Evolutionary conservation across 2,329 filamentous ascomycete genomes (phyloP), one percentile per base, ranked within the genome.

Genomic region (Mycogone perniciosa): DNA sequence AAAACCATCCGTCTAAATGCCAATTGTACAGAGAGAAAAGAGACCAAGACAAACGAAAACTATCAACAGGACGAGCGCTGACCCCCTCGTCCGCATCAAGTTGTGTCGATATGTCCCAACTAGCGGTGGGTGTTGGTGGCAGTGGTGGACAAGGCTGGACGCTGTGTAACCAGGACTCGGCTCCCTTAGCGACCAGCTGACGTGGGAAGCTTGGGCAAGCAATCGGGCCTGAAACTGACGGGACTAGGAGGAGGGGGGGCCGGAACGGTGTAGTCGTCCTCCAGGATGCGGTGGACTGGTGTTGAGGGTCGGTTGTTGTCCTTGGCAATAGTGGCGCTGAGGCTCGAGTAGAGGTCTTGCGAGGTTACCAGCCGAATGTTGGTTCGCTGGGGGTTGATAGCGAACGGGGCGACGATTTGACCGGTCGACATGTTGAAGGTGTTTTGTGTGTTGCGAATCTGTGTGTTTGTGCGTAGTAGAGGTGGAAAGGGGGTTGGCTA

Each of bases 241-340:
- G 82, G 82, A 58, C 78, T 82, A 9, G 82, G 80, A 20, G 82
- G 82, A 9, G 82, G 82, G 38, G 82, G 79, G 10, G 81, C 80
- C n/a, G 82, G 82, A 20, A 84, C 80, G 31, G 75, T 73, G 68
- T 83, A 85, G 65, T 84, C 81, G 52, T 78, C 70, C 59, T 81
- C 76, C 56, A 71, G 72, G 59, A 80, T 79, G 56, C 71, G 68
- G 57, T 73, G 76, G 54, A 74, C 68, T 0, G 77, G 76, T 3
- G 74, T 72, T 53, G 69, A 62, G 13, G 71, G 67, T n/a, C 68
- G 66, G 48, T 68, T 62, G 58, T 63, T 65, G 54, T 68, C 64
- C 57, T 72, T 71, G 40, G 69, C 61, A 41, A 81, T 69, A 37
- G 74, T 76, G 34, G 74, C 75, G 60, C 71, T 77, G 59, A 81